Evolutionary conservation across 306 rosid species (phyloP).

Genomic region (Medicago ruthenica): DNA sequence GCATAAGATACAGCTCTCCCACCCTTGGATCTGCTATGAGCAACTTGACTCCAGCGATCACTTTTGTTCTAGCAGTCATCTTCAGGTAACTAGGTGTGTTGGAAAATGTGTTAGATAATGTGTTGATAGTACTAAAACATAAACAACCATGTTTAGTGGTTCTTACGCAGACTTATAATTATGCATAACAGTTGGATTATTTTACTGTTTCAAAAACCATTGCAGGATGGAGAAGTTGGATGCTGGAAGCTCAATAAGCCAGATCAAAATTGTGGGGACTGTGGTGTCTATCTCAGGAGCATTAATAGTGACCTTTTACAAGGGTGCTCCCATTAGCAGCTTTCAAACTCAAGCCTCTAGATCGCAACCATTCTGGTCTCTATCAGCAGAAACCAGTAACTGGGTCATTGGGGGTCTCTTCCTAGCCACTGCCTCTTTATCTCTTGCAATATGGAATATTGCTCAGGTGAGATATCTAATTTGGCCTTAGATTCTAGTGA

Average conservation of each 20-base stretch:
- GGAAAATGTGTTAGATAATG: not conserved
- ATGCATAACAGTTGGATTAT: conserved; percentile 2
- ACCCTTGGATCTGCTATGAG: conserved; percentile 63
- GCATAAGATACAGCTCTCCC: conserved; percentile 59
- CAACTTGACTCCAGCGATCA: conserved; percentile 58
- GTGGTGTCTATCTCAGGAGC: conserved; percentile 58
- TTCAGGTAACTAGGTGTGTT: conserved; percentile 39
- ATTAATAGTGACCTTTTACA: conserved; percentile 56
- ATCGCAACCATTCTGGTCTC: not conserved
- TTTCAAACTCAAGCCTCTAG: conserved; percentile 15
- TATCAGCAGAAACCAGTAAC: conserved; percentile 42
- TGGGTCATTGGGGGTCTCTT: conserved; percentile 69
- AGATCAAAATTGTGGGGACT: conserved; percentile 49
- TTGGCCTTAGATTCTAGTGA: conserved; percentile 1
- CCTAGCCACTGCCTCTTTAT: conserved; percentile 52
- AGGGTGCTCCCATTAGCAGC: conserved; percentile 52
- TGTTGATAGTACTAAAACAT: not conserved
- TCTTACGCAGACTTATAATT: not conserved
- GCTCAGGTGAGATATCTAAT: conserved; percentile 53
- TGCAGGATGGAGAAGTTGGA: conserved; percentile 55
- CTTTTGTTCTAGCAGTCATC: conserved; percentile 52
- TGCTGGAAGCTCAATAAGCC: conserved; percentile 50
- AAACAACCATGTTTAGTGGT: not conserved
- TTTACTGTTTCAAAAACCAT: conserved; percentile 27
- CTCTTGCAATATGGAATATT: conserved; percentile 55